phyloP scores from a whole-genome alignment of 2,329 filamentous ascomycete genomes.

The Colletotrichum tanaceti region DNA sequence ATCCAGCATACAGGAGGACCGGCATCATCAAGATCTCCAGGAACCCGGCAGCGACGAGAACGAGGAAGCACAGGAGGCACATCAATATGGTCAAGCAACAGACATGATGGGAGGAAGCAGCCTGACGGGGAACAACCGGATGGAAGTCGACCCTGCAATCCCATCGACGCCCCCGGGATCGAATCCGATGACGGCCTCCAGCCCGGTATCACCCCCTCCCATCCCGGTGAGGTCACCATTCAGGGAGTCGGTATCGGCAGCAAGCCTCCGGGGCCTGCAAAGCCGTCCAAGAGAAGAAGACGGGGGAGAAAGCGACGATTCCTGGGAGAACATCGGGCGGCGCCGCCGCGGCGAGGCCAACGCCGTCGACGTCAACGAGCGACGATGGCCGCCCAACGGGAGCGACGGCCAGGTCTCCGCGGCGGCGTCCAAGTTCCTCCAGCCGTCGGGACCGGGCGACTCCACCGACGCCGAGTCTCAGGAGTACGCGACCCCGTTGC shows the following conservation, averaged over 20 bases:
- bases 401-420: constrained; percentile 34
- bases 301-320: constrained; percentile 40
- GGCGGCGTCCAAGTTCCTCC: constrained; percentile 18
- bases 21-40: constrained; percentile 24
- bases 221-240: constrained; percentile 10
- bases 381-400: constrained; percentile 29
- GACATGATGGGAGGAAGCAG: constrained; percentile 18
- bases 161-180: constrained; percentile 12
- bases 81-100: constrained; percentile 32
- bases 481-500: constrained; percentile 32
- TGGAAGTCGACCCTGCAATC: constrained; percentile 8
- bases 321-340: constrained; percentile 33
- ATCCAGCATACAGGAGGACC: constrained; percentile 18
- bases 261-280: constrained; percentile 30
- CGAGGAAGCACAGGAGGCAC: constrained; percentile 34
- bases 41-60: constrained; percentile 30
- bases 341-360: constrained; percentile 21
- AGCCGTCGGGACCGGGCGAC: constrained; percentile 23
- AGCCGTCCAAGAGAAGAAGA: constrained; percentile 38
- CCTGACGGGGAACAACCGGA: constrained; percentile 14
- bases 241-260: constrained; percentile 20
- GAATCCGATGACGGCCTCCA: constrained; percentile 17
- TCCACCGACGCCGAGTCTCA: constrained; percentile 38
- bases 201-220: constrained; percentile 6
- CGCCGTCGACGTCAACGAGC: not conserved